These are phyloP conservation scores for Phaeotremella skinneri DNA, from an alignment of 768 basidiomycete genomes.

Conservation along the genomic window DNA sequence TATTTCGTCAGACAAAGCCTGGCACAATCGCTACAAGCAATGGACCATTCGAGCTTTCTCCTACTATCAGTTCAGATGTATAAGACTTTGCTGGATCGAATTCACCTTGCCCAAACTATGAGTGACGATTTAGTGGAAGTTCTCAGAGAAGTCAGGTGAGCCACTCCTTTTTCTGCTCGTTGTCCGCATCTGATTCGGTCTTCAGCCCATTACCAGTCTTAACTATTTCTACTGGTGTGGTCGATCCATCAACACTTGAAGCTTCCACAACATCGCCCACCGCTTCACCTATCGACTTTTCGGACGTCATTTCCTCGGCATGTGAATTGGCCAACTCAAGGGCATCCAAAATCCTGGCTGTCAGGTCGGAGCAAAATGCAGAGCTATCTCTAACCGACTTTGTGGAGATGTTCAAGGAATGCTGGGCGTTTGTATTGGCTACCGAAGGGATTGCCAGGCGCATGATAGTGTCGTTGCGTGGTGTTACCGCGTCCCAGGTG, in stretches of 20 bases:
- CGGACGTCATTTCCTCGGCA: conserved; percentile 72
- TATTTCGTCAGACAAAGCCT: conserved; percentile 50
- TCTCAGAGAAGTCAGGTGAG: conserved; percentile 29
- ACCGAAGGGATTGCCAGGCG: conserved; percentile 80
- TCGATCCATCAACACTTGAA: conserved; percentile 11
- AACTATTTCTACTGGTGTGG: conserved; percentile 11
- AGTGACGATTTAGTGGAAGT: conserved; percentile 54
- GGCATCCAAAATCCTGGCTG: conserved; percentile 71
- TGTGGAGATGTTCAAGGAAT: conserved; percentile 72
- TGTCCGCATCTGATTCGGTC: neutral
- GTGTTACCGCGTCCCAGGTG: conserved; percentile 79
- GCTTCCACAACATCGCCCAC: neutral
- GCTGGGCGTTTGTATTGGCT: conserved; percentile 84
- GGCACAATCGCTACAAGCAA: conserved; percentile 61
- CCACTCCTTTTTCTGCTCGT: conserved; percentile 4
- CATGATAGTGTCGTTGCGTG: conserved; percentile 91
- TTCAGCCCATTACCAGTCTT: conserved; percentile 12
- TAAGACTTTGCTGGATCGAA: conserved; percentile 61
- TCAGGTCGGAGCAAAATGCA: conserved; percentile 76
- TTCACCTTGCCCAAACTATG: conserved; percentile 63
- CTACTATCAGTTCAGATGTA: conserved; percentile 64
- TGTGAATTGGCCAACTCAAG: conserved; percentile 83
- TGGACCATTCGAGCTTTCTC: conserved; percentile 70
- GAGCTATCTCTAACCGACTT: conserved; percentile 71
- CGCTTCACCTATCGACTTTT: conserved; percentile 60